phyloP scores from a whole-genome alignment of 2,329 filamentous ascomycete genomes.

The Albifimbria verrucaria region DNA sequence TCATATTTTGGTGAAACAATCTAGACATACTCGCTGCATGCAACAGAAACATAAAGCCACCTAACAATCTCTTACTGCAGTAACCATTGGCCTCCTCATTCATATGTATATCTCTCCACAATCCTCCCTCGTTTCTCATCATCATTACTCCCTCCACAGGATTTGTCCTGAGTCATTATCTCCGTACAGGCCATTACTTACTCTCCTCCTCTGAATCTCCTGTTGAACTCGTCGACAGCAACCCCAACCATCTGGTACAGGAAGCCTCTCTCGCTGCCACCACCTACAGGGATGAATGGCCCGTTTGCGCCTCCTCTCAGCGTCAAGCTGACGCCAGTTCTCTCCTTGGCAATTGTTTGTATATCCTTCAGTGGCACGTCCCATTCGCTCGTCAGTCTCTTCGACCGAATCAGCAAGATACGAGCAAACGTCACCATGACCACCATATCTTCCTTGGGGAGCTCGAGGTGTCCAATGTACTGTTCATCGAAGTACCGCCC shows the following conservation, averaged over 20 bases:
- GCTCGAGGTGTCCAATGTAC: constrained; percentile 94
- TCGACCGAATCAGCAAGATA: constrained; percentile 86
- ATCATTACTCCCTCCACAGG: too few species aligned
- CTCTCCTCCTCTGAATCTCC: constrained; percentile 47
- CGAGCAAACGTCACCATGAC: constrained; percentile 84
- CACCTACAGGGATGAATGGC: constrained; percentile 90
- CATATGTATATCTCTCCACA: too few species aligned
- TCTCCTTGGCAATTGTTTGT: constrained; percentile 94
- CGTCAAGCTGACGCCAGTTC: constrained; percentile 86
- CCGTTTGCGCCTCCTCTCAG: constrained; percentile 89
- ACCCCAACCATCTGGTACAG: constrained; percentile 64
- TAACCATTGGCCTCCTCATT: too few species aligned
- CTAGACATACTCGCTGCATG: too few species aligned
- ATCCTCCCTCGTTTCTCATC: too few species aligned
- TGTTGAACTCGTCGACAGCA: constrained; percentile 65
- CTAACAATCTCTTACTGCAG: too few species aligned
- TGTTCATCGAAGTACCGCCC: constrained; percentile 97
- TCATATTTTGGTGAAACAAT: too few species aligned
- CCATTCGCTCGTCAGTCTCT: constrained; percentile 87
- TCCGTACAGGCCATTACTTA: too few species aligned
- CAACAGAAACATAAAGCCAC: too few species aligned
- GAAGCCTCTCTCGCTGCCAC: constrained; percentile 69
- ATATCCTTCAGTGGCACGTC: constrained; percentile 94
- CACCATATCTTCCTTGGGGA: constrained; percentile 83
- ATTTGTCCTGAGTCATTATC: too few species aligned